Percentiles rank a stretch among this genome's conserved stretches.
These are phyloP conservation scores for Wallacemonas rigidus DNA, from an alignment of 208 protist genomes.

Conservation along the genomic window DNA sequence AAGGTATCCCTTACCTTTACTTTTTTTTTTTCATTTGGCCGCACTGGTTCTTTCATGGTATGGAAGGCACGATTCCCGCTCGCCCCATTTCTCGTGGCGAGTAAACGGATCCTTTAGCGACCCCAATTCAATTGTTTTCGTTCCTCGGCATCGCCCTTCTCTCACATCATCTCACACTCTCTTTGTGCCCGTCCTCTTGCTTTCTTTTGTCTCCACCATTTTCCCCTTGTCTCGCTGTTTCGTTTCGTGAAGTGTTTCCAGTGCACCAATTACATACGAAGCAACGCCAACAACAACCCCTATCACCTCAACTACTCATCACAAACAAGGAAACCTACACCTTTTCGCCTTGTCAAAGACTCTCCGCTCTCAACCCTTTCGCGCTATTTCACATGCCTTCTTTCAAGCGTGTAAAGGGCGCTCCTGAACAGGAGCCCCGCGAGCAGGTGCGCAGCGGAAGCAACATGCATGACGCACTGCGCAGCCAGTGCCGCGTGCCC, in stretches of 20 bases:
- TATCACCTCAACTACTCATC: no score
- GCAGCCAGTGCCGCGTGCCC: background rate
- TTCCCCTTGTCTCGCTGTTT: conserved; percentile 2
- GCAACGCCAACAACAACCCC: no score
- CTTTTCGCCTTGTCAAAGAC: no score
- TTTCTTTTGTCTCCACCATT: conserved; percentile 16
- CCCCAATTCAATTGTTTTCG: background rate
- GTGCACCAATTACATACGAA: background rate
- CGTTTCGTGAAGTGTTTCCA: conserved; percentile 8
- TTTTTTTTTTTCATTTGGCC: no score
- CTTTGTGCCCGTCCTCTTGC: conserved; percentile 11
- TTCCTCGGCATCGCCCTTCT: background rate
- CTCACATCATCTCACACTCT: background rate
- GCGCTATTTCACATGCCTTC: background rate
- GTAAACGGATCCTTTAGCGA: no score
- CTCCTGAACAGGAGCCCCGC: background rate
- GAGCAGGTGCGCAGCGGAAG: background rate
- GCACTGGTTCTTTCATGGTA: no score
- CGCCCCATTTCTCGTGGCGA: no score
- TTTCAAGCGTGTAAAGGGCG: background rate
- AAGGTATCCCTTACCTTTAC: no score
- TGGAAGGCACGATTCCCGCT: no score
- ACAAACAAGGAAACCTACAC: no score
- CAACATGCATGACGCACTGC: background rate
- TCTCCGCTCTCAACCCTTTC: background rate